Evolutionary conservation across 192 early-diverging fungal genomes (phyloP), one percentile per base, ranked within the genome.

Genomic region (Backusella macrospora): DNA sequence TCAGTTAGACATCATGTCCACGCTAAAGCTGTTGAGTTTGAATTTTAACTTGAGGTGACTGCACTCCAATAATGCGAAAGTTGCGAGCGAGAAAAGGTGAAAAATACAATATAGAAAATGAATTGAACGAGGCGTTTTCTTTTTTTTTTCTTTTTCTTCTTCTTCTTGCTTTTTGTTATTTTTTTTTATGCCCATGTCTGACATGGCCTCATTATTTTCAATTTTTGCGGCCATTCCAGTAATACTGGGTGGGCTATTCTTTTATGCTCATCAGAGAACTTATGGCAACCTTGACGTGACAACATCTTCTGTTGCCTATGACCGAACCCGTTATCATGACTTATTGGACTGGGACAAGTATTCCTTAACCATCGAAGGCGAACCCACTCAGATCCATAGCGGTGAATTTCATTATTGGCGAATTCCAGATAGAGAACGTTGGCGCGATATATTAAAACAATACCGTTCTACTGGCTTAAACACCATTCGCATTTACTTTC

Each of bases 381-480:
- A 78, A 44, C 90, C 89, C 0, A 85, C 83, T 1, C 77, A 90
- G 68, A 81, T 96, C 34, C 79, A 91, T 55, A 86, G 87, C 14
- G 90, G 92, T 1, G 95, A 96, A 78, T 96, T 96, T 78, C 93
- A 95, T 77, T 95, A 95, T 76, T 96, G 93, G 93, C 86, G 93
- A 34, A 71, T 95, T 13, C 93, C 93, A 0, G 88, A 91, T 72
- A 52, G 77, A 29, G 47, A 73, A 3, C 80, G 89, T 8, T 96
- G 95, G 95, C 70, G 77, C 39, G 78, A 76, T 23, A 86, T 93
- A 43, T 84, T 96, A 39, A 81, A 85, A 71, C 87, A 90, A 74
- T 92, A 91, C 86, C 88, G 89, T 52, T 85, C 90, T 5, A 80
- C 86, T 16, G 94, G 94, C 0, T 84, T 95, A 39, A 96, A 90